These are phyloP conservation scores for Populus trichocarpa DNA, from an alignment of 441 rosid genomes.

Conservation along the genomic window DNA sequence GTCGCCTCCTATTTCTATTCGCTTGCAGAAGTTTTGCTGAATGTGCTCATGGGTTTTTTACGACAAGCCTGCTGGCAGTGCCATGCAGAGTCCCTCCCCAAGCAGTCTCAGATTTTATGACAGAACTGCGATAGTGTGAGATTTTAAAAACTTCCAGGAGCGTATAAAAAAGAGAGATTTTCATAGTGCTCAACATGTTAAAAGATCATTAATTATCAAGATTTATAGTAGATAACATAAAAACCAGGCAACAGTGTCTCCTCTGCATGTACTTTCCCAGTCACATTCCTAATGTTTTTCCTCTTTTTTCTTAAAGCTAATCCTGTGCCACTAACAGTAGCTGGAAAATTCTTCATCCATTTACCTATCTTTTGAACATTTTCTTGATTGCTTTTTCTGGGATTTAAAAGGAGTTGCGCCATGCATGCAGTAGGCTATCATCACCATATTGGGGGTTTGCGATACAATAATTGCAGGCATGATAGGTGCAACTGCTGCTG, in stretches of 20 bases:
- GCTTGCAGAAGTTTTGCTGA: neutral
- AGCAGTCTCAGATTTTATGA: neutral
- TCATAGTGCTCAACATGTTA: neutral
- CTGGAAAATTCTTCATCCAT: neutral
- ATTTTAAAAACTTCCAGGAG: neutral
- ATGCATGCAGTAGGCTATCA: too few relatives aligned
- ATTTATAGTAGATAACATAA: neutral
- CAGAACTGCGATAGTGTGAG: neutral
- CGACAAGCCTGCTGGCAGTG: neutral
- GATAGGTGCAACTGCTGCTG: neutral
- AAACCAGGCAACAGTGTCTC: neutral
- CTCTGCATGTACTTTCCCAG: neutral
- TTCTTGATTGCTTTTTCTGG: neutral
- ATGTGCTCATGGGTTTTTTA: neutral
- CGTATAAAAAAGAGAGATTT: neutral
- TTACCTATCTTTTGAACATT: neutral
- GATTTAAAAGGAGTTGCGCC: neutral
- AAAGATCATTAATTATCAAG: too few relatives aligned
- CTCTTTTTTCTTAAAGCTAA: neutral
- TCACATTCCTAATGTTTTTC: neutral
- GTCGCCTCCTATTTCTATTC: neutral
- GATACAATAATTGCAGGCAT: neutral
- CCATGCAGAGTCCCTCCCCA: neutral
- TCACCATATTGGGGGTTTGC: too few relatives aligned
- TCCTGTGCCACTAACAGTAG: neutral